Evolutionary conservation across 2,329 filamentous ascomycete genomes (phyloP).

Genomic region (Pseudocercospora vitis): DNA sequence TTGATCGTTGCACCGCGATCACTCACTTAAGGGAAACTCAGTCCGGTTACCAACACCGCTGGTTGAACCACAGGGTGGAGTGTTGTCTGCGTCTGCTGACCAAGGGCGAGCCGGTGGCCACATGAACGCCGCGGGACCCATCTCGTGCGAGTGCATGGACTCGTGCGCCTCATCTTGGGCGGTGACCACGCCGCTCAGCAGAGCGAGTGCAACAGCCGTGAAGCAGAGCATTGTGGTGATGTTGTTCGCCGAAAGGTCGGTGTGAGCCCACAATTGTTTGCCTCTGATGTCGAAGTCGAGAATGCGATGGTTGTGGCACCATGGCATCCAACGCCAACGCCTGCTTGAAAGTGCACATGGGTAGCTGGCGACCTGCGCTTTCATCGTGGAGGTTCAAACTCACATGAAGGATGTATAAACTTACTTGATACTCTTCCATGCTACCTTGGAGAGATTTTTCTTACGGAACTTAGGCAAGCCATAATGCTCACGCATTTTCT

Average conservation of each 20-base stretch:
- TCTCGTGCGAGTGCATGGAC: neutral
- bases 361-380: no score
- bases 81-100: constrained; percentile 57
- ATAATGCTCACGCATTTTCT: no score
- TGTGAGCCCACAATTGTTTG: neutral
- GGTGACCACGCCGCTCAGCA: neutral
- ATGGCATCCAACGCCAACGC: neutral
- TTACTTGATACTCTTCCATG: neutral
- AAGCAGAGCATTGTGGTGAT: neutral
- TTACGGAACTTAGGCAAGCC: no score
- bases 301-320: neutral
- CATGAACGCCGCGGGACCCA: constrained; percentile 44
- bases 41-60: constrained; percentile 53
- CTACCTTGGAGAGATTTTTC: neutral
- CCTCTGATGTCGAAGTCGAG: neutral
- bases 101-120: constrained; percentile 61
- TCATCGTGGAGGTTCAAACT: no score
- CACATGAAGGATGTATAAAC: no score
- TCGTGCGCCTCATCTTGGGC: neutral
- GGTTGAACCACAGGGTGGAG: constrained; percentile 57
- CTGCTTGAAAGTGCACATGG: neutral
- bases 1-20: neutral
- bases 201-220: neutral
- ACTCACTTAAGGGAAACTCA: constrained; percentile 56
- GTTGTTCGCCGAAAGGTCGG: neutral